phyloP scores from a whole-genome alignment of 352 stramenopile genomes.

The Phytophthora capsici region DNA sequence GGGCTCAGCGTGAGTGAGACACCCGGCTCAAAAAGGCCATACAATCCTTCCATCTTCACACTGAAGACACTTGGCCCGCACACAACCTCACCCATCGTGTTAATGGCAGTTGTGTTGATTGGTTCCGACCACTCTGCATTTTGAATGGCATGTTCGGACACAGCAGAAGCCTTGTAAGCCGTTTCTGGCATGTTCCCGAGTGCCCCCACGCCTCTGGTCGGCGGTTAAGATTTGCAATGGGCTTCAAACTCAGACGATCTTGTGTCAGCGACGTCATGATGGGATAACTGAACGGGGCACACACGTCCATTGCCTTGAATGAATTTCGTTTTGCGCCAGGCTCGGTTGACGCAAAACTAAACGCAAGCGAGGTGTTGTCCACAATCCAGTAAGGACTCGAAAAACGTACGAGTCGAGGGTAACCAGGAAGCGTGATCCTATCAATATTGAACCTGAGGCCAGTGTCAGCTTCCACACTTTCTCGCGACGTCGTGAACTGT shows the following conservation, averaged over 20 bases:
- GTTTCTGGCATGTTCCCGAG: constrained; percentile 63
- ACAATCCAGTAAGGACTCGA: constrained; percentile 88
- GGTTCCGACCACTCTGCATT: constrained; percentile 79
- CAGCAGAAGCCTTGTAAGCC: constrained; percentile 50
- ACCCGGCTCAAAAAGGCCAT: constrained; percentile 79
- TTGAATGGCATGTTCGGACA: constrained; percentile 72
- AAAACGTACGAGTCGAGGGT: constrained; percentile 82
- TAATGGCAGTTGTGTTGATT: constrained; percentile 88
- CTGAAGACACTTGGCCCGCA: constrained; percentile 78
- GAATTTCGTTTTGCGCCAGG: constrained; percentile 56
- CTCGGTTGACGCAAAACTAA: constrained; percentile 63
- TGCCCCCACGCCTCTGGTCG: constrained; percentile 65
- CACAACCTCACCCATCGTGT: constrained; percentile 80
- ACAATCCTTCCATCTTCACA: constrained; percentile 84
- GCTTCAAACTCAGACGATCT: constrained; percentile 78
- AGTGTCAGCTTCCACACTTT: constrained; percentile 56
- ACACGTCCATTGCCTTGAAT: constrained; percentile 51
- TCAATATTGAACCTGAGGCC: constrained; percentile 78
- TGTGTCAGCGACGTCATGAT: constrained; percentile 65
- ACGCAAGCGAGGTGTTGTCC: constrained; percentile 80
- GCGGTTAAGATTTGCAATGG: constrained; percentile 45
- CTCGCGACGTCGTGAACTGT: constrained; percentile 73
- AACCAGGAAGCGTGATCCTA: constrained; percentile 66
- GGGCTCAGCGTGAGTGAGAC: constrained; percentile 81
- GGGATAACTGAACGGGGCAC: constrained; percentile 64